phyloP scores from a whole-genome alignment of 176 grass and related monocot species.

The Oryza nivara region DNA sequence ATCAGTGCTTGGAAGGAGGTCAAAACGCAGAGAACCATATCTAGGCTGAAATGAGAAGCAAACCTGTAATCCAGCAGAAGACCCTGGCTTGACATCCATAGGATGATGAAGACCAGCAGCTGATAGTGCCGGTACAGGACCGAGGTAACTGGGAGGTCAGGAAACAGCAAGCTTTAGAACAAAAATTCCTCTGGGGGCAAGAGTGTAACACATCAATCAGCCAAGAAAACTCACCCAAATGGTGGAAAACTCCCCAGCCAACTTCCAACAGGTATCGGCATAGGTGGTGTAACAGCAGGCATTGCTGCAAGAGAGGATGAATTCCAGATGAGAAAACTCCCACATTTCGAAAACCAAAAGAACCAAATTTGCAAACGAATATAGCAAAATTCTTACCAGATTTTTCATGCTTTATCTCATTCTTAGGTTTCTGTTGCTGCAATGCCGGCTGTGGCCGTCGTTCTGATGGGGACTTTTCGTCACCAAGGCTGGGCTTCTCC shows the following conservation, averaged over 20 bases:
- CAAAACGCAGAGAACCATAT: not conserved
- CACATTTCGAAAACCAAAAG: constrained; percentile 9
- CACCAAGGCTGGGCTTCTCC: constrained; percentile 65
- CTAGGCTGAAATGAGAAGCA: constrained; percentile 2
- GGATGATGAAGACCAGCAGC: constrained; percentile 72
- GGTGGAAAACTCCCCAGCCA: constrained; percentile 79
- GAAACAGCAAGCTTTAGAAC: constrained; percentile 38
- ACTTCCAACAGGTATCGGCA: constrained; percentile 73
- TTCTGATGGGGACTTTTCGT: constrained; percentile 52
- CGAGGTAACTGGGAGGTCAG: constrained; percentile 63
- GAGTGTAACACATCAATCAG: not conserved
- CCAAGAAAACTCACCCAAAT: constrained; percentile 65
- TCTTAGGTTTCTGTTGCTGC: constrained; percentile 65
- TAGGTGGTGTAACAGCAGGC: constrained; percentile 59
- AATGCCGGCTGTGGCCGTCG: constrained; percentile 18
- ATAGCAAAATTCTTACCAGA: constrained; percentile 50
- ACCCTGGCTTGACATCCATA: constrained; percentile 59
- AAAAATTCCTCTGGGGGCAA: constrained; percentile 12
- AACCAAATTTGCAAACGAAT: constrained; percentile 34
- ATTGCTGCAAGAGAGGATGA: constrained; percentile 41
- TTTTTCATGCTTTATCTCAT: constrained; percentile 85
- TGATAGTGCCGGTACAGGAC: constrained; percentile 73
- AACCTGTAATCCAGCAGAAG: constrained; percentile 72
- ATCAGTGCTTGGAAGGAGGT: constrained; percentile 4
- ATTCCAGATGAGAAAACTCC: not conserved